Percentiles rank a stretch among this genome's conserved stretches.
These are phyloP conservation scores for Salix udensis DNA, from an alignment of 345 rosid species.

Conservation along the genomic window DNA sequence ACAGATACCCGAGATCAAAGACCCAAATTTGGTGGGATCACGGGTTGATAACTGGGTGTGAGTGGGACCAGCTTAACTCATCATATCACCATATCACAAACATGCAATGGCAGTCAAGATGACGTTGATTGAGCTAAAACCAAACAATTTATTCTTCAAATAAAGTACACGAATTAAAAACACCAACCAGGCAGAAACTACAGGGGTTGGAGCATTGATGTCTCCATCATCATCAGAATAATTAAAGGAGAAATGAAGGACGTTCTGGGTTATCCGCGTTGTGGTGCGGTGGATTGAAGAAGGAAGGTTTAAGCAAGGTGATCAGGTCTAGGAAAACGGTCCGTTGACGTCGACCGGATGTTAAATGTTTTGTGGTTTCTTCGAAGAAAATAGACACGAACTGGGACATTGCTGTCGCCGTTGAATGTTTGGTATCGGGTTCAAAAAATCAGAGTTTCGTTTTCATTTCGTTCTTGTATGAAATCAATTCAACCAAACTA, in stretches of 20 bases:
- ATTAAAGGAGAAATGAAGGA: conserved; percentile 55
- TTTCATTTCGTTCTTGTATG: too few species aligned
- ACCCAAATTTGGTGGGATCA: too few species aligned
- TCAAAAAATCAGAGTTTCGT: neutral
- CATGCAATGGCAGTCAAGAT: neutral
- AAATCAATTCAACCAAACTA: too few species aligned
- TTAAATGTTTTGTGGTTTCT: conserved; percentile 42
- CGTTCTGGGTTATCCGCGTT: conserved; percentile 59
- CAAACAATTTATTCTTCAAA: neutral
- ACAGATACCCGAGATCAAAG: too few species aligned
- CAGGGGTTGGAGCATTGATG: conserved; percentile 21
- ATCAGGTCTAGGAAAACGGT: conserved; percentile 41
- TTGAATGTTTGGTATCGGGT: neutral
- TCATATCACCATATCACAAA: neutral
- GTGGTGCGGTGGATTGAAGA: conserved; percentile 48
- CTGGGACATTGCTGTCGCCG: neutral
- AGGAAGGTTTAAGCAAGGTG: conserved; percentile 43
- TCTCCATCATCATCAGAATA: conserved; percentile 35
- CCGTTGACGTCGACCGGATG: conserved; percentile 50
- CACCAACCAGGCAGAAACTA: conserved; percentile 32
- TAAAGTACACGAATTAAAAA: neutral
- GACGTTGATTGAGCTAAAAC: neutral
- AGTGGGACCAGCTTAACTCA: neutral
- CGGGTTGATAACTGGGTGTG: neutral
- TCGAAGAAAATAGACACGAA: conserved; percentile 40